Evolutionary conservation across 2,329 filamentous ascomycete species (phyloP).

Genomic region (Seiridium cupressi): DNA sequence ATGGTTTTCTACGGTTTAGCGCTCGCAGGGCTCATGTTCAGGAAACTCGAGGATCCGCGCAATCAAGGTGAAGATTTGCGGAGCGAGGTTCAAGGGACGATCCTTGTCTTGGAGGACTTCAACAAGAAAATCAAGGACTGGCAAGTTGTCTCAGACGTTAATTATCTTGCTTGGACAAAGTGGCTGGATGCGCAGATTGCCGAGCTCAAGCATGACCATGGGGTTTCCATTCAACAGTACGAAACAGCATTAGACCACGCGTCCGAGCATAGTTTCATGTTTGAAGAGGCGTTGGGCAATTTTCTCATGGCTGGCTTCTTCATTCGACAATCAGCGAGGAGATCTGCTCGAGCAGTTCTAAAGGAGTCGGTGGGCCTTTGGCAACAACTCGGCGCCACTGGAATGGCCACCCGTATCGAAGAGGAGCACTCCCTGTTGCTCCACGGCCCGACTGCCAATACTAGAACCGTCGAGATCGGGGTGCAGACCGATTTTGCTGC

Average conservation of each 20-base stretch:
- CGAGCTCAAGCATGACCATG: constrained; percentile 59
- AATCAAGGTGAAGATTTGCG: constrained; percentile 40
- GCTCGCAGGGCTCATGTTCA: constrained; percentile 50
- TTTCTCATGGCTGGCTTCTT: constrained; percentile 74
- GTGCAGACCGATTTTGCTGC: constrained; percentile 71
- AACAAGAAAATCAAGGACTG: constrained; percentile 63
- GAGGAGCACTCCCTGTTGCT: constrained; percentile 67
- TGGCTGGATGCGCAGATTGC: constrained; percentile 67
- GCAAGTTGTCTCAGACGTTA: constrained; percentile 63
- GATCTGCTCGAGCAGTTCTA: constrained; percentile 68
- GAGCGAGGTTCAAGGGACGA: constrained; percentile 43
- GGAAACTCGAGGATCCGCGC: constrained; percentile 46
- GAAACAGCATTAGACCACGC: constrained; percentile 73
- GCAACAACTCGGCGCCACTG: constrained; percentile 65
- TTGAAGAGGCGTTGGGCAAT: constrained; percentile 72
- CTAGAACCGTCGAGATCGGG: constrained; percentile 58
- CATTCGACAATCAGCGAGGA: constrained; percentile 60
- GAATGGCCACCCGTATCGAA: constrained; percentile 66
- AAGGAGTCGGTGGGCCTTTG: constrained; percentile 68
- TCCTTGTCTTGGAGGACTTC: constrained; percentile 52
- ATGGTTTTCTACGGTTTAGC: constrained; percentile 61
- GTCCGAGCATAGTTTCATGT: constrained; percentile 61
- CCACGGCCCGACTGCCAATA: constrained; percentile 57
- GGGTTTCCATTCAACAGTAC: constrained; percentile 60
- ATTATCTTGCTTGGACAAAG: constrained; percentile 69